A percentile compares a stretch with the other conserved stretches of the same genome.
Evolutionary conservation across 805 yeast species (phyloP).

Genomic region (Wickerhamiella occidentalis): DNA sequence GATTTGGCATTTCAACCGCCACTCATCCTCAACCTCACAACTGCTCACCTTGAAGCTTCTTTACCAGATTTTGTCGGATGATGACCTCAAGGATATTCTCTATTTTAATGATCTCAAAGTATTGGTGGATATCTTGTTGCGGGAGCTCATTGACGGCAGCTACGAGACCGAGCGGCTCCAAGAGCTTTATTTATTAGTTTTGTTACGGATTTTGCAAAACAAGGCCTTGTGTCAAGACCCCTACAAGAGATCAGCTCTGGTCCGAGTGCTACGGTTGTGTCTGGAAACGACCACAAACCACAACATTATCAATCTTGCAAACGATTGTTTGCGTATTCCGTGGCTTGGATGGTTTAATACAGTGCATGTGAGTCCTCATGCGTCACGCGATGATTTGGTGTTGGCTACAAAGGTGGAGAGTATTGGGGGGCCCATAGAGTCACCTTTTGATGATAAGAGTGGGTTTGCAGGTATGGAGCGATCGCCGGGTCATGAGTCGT

Average conservation of each 20-base stretch:
- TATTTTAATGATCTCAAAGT: constrained; percentile 79
- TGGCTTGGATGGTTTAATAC: constrained; percentile 9
- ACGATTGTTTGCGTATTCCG: constrained; percentile 7
- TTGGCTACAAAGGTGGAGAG: constrained; percentile 2
- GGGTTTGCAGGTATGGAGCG: neutral
- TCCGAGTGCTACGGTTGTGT: constrained; percentile 32
- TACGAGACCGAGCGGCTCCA: constrained; percentile 42
- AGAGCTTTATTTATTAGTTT: constrained; percentile 60
- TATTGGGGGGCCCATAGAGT: constrained; percentile 1
- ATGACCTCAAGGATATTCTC: constrained; percentile 40
- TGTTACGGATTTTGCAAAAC: constrained; percentile 56
- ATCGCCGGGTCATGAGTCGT: no score
- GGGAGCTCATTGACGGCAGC: constrained; percentile 66
- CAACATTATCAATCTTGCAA: neutral
- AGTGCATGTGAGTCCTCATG: constrained; percentile 8
- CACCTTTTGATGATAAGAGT: neutral
- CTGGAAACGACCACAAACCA: constrained; percentile 9
- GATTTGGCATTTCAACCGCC: constrained; percentile 63
- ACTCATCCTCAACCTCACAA: constrained; percentile 54
- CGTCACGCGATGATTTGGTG: constrained; percentile 3
- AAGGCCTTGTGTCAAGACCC: constrained; percentile 46
- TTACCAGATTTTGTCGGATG: constrained; percentile 58
- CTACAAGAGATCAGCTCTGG: constrained; percentile 48
- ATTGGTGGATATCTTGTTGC: constrained; percentile 64
- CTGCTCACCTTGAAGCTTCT: constrained; percentile 69